These are phyloP conservation scores for Ajuga chamaepitys DNA, from an alignment of 257 asterid species.

Conservation along the genomic window DNA sequence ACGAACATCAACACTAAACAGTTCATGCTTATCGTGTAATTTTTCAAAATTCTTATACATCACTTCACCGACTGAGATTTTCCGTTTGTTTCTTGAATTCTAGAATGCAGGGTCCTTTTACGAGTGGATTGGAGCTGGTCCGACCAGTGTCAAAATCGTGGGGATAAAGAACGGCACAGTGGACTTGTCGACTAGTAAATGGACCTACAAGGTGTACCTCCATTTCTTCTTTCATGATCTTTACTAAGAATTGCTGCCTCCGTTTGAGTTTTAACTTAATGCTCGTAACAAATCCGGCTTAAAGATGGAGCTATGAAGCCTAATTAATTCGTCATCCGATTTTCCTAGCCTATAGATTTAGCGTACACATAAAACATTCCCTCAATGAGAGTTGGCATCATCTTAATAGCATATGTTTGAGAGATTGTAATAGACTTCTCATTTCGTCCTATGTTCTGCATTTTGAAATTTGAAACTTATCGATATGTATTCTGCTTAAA, in stretches of 20 bases:
- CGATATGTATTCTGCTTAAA: too few relatives aligned
- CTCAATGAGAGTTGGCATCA: neutral
- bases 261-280: neutral
- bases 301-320: too few relatives aligned
- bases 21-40: neutral
- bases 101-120: constrained; percentile 87
- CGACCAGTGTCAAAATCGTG: constrained; percentile 54
- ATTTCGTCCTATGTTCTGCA: neutral
- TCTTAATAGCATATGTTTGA: neutral
- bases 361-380: neutral
- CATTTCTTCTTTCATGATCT: neutral
- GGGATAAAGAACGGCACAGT: constrained; percentile 60
- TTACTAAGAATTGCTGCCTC: neutral
- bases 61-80: neutral
- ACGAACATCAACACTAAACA: neutral
- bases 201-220: constrained; percentile 67
- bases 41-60: too few relatives aligned
- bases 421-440: neutral
- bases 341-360: neutral
- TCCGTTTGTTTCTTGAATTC: constrained; percentile 10
- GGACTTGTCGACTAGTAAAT: constrained; percentile 54
- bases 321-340: neutral
- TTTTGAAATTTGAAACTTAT: neutral
- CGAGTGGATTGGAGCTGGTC: constrained; percentile 91
- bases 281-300: neutral